These are phyloP conservation scores for Fusarium keratoplasticum DNA, from an alignment of 2,329 filamentous ascomycete genomes.

Conservation along the genomic window DNA sequence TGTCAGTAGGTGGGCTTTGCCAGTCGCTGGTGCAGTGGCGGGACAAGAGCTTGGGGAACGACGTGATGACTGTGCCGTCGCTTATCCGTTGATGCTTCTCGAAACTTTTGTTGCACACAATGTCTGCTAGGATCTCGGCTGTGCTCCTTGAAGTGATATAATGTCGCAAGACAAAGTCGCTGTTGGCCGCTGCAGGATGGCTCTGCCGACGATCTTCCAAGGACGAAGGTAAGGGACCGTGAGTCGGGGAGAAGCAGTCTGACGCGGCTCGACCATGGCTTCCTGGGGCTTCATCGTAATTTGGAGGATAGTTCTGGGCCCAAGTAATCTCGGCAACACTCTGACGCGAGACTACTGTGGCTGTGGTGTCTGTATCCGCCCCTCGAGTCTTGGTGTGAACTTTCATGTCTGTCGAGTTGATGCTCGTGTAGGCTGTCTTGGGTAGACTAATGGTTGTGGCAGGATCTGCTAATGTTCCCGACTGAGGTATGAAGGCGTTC, in stretches of 20 bases:
- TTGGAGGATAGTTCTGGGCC: slow-evolving; percentile 29
- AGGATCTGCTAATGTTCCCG: slow-evolving; percentile 43
- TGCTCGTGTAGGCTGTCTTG: slow-evolving; percentile 45
- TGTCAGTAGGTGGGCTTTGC: slow-evolving; percentile 39
- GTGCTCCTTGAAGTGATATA: slow-evolving; percentile 31
- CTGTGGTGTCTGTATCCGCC: slow-evolving; percentile 33
- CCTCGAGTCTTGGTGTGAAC: slow-evolving; percentile 35
- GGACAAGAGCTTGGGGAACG: slow-evolving; percentile 49
- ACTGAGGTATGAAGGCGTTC: slow-evolving; percentile 42
- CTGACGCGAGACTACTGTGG: slow-evolving; percentile 46
- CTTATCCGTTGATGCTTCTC: slow-evolving; percentile 28
- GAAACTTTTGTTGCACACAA: slow-evolving; percentile 30
- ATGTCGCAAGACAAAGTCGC: slow-evolving; percentile 36
- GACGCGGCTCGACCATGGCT: slow-evolving; percentile 31
- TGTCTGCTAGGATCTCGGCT: slow-evolving; percentile 34
- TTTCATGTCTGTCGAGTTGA: slow-evolving; percentile 36
- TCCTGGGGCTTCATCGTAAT: background rate
- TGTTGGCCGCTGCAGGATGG: slow-evolving; percentile 4
- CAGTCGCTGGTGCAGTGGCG: slow-evolving; percentile 50
- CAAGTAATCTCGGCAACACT: slow-evolving; percentile 49
- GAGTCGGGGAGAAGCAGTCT: slow-evolving; percentile 34
- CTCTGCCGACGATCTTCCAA: slow-evolving; percentile 28
- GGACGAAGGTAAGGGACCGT: slow-evolving; percentile 14
- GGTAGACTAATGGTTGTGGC: slow-evolving; percentile 51
- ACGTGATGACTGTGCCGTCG: slow-evolving; percentile 46